phyloP scores from a whole-genome alignment of 2,329 filamentous ascomycete genomes.

The Aspergillus neoniger region DNA sequence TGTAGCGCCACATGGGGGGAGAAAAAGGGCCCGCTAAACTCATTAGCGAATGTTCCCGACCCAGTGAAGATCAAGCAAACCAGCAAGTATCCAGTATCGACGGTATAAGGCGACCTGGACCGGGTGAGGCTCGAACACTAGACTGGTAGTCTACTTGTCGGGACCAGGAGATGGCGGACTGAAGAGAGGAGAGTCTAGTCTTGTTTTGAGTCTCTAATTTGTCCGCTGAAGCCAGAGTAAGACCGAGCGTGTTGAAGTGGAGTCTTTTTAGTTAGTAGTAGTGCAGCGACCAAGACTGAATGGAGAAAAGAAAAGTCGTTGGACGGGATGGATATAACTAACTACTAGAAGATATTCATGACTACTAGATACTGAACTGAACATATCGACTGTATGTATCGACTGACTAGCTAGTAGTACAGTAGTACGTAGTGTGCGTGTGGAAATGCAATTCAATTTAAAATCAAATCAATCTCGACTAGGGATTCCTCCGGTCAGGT shows the following conservation, averaged over 20 bases:
- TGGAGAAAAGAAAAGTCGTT: not conserved
- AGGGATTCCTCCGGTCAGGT: not conserved
- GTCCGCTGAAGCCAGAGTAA: not conserved
- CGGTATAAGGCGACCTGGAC: constrained; percentile 7
- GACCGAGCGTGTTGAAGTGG: not conserved
- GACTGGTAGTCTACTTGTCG: not conserved
- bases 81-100: not conserved
- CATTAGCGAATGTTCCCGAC: constrained; percentile 14
- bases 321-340: not conserved
- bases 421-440: too few relatives aligned
- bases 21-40: constrained; percentile 22
- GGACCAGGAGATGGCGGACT: not conserved
- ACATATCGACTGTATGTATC: too few relatives aligned
- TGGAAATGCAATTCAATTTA: too few relatives aligned
- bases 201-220: not conserved
- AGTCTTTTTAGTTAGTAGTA: not conserved
- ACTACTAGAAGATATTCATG: too few relatives aligned
- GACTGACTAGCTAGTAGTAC: too few relatives aligned
- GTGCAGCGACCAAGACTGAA: not conserved
- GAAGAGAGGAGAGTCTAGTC: not conserved
- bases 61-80: too few relatives aligned
- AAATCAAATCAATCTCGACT: too few relatives aligned
- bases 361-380: too few relatives aligned
- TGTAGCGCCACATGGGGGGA: constrained; percentile 22
- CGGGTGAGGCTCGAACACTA: constrained; percentile 2